Evolutionary conservation across 768 basidiomycete species (phyloP).

Genomic region (Termitomyces sp.): DNA sequence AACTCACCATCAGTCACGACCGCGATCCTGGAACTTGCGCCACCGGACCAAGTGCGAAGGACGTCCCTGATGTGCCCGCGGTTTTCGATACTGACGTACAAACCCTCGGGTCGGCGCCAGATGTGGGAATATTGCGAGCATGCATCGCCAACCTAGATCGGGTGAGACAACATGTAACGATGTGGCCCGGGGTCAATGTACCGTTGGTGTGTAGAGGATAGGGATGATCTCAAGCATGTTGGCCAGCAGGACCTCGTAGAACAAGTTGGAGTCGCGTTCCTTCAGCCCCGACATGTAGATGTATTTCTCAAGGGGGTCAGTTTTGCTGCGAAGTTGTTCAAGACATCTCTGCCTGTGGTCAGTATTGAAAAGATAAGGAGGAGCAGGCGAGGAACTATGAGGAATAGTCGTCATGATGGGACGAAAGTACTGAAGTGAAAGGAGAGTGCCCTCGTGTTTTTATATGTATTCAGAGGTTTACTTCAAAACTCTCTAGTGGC

Average conservation of each 20-base stretch:
- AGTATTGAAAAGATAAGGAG: slow-evolving; percentile 42
- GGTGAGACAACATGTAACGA: slow-evolving; percentile 3
- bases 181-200: slow-evolving; percentile 18
- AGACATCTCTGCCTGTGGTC: slow-evolving; percentile 54
- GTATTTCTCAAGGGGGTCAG: slow-evolving; percentile 57
- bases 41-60: slow-evolving; percentile 45
- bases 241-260: slow-evolving; percentile 56
- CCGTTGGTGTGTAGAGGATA: slow-evolving; percentile 73
- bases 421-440: background rate
- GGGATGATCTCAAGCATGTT: slow-evolving; percentile 66
- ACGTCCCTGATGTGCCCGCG: slow-evolving; percentile 58
- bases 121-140: slow-evolving; percentile 69
- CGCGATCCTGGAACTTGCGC: slow-evolving; percentile 48
- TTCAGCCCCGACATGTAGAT: slow-evolving; percentile 65
- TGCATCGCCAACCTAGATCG: slow-evolving; percentile 55
- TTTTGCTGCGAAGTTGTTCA: slow-evolving; percentile 51
- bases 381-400: slow-evolving; percentile 7
- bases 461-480: slow-evolving; percentile 4
- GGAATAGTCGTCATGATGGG: slow-evolving; percentile 3
- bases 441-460: background rate
- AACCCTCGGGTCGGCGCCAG: slow-evolving; percentile 56
- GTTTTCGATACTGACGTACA: slow-evolving; percentile 60
- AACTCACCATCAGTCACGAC: slow-evolving; percentile 69
- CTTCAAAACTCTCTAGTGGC: background rate
- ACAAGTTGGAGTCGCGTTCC: slow-evolving; percentile 54